Percentiles rank a stretch among this genome's conserved stretches.
phyloP scores from a whole-genome alignment of 1,139 yeast genomes.

The Zygoascus meyerae region DNA sequence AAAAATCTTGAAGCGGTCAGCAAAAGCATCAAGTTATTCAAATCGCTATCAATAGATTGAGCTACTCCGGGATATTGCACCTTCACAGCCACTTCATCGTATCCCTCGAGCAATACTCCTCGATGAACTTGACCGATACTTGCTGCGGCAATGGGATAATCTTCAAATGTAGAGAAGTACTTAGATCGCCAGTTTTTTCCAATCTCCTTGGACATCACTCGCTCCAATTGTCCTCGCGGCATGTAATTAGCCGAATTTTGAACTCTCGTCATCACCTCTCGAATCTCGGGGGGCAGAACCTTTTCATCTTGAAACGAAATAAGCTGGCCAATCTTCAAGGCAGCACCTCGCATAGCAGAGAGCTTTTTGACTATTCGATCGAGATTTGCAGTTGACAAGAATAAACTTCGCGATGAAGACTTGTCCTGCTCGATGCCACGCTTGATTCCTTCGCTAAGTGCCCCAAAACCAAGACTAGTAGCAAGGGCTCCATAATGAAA shows the following conservation, averaged over 20 bases:
- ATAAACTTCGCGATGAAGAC: slow-evolving; percentile 48
- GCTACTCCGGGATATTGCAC: slow-evolving; percentile 99
- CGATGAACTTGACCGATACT: slow-evolving; percentile 95
- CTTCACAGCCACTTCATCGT: slow-evolving; percentile 84
- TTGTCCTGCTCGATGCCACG: slow-evolving; percentile 52
- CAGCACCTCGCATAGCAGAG: slow-evolving; percentile 97
- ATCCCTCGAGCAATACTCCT: slow-evolving; percentile 54
- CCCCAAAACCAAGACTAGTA: slow-evolving; percentile 85
- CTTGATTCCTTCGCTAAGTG: slow-evolving; percentile 64
- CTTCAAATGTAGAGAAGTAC: slow-evolving; percentile 67
- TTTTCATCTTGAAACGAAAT: slow-evolving; percentile 84
- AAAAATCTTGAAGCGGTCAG: slow-evolving; percentile 80
- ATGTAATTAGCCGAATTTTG: slow-evolving; percentile 95
- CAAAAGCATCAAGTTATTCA: slow-evolving; percentile 73
- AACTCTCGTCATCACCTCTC: slow-evolving; percentile 70
- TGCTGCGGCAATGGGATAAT: slow-evolving; percentile 94
- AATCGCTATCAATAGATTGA: slow-evolving; percentile 85
- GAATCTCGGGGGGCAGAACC: slow-evolving; percentile 79
- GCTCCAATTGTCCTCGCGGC: slow-evolving; percentile 87
- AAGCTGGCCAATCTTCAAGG: slow-evolving; percentile 92
- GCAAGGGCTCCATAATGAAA: slow-evolving; percentile 93
- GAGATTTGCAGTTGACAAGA: slow-evolving; percentile 75
- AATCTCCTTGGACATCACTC: slow-evolving; percentile 64
- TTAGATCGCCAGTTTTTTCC: slow-evolving; percentile 75
- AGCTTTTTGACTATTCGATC: slow-evolving; percentile 84